Percentiles rank a stretch among this genome's conserved stretches.
phyloP scores from a whole-genome alignment of 2,329 filamentous ascomycete genomes.

The Pestalotiopsis fici region DNA sequence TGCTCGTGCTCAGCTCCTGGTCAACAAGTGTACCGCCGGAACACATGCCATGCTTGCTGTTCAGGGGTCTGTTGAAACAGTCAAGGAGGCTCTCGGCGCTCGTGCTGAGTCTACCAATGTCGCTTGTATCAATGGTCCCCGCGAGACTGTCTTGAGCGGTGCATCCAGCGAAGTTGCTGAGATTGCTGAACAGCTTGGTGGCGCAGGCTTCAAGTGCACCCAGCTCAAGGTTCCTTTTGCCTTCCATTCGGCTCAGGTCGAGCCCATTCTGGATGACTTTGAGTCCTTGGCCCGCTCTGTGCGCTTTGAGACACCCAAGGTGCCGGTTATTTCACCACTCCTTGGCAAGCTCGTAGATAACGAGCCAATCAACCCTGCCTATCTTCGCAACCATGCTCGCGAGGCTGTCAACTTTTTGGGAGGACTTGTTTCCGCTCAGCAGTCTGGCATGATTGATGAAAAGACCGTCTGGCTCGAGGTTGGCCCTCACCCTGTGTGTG shows the following conservation, averaged over 20 bases:
- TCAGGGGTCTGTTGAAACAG: slow-evolving; percentile 49
- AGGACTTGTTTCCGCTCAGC: slow-evolving; percentile 60
- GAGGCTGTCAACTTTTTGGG: slow-evolving; percentile 70
- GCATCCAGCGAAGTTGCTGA: slow-evolving; percentile 39
- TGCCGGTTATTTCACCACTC: slow-evolving; percentile 70
- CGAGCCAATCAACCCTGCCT: slow-evolving; percentile 58
- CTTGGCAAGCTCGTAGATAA: slow-evolving; percentile 61
- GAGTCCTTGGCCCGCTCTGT: slow-evolving; percentile 54
- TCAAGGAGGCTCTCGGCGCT: slow-evolving; percentile 52
- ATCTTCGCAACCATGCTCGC: slow-evolving; percentile 66
- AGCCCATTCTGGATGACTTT: slow-evolving; percentile 63
- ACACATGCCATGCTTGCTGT: slow-evolving; percentile 63
- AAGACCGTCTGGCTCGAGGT: slow-evolving; percentile 73
- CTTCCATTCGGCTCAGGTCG: slow-evolving; percentile 67
- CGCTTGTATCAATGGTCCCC: slow-evolving; percentile 76
- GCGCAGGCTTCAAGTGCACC: slow-evolving; percentile 59
- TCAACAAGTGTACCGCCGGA: slow-evolving; percentile 63
- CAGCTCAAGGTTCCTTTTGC: slow-evolving; percentile 67
- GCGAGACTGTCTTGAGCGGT: slow-evolving; percentile 73
- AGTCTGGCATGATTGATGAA: slow-evolving; percentile 60
- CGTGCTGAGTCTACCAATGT: slow-evolving; percentile 42
- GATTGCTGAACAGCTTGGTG: slow-evolving; percentile 40
- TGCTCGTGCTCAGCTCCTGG: slow-evolving; percentile 63
- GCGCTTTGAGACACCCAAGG: slow-evolving; percentile 53
- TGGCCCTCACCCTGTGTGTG: slow-evolving; percentile 72